A percentile compares a stretch with the other conserved stretches of the same genome.
Evolutionary conservation across 768 basidiomycete species (phyloP).

Genomic region (Psilocybe subaeruginosa): DNA sequence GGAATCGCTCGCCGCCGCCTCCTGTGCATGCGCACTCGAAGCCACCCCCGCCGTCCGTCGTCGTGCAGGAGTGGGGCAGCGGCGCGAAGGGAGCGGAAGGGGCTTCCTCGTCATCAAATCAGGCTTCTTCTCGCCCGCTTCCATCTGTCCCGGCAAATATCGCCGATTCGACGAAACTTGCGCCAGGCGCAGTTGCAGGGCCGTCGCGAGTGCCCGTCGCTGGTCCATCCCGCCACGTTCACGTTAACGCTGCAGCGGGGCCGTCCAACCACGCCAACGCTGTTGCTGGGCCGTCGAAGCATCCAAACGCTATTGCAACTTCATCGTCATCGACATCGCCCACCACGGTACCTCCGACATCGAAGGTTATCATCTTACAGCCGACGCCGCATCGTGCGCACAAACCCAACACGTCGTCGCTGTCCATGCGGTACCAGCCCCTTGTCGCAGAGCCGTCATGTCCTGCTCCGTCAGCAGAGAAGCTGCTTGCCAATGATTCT

Average conservation of each 20-base stretch:
- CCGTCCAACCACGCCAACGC: background rate
- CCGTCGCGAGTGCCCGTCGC: slow-evolving; percentile 4
- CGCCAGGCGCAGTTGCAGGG: slow-evolving; percentile 4
- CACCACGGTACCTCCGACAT: slow-evolving; percentile 15
- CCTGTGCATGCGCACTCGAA: slow-evolving; percentile 20
- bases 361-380: slow-evolving; percentile 24
- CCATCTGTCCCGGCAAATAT: slow-evolving; percentile 23
- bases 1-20: slow-evolving; percentile 11
- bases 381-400: slow-evolving; percentile 15
- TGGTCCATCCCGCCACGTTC: background rate
- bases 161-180: background rate
- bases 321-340: slow-evolving; percentile 5
- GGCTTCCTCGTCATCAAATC: slow-evolving; percentile 1
- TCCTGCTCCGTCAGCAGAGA: slow-evolving; percentile 3
- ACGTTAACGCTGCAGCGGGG: background rate
- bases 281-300: slow-evolving; percentile 3
- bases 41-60: slow-evolving; percentile 21
- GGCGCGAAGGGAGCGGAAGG: slow-evolving; percentile 1
- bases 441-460: slow-evolving; percentile 24
- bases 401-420: slow-evolving; percentile 16
- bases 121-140: slow-evolving; percentile 24
- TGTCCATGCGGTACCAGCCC: slow-evolving; percentile 32
- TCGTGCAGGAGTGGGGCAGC: slow-evolving; percentile 22
- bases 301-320: background rate
- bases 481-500: slow-evolving; percentile 1